Percentiles rank a stretch among this genome's conserved stretches.
Evolutionary conservation across 306 rosid genomes (phyloP).

Genomic region (Macrotyloma uniflorum): DNA sequence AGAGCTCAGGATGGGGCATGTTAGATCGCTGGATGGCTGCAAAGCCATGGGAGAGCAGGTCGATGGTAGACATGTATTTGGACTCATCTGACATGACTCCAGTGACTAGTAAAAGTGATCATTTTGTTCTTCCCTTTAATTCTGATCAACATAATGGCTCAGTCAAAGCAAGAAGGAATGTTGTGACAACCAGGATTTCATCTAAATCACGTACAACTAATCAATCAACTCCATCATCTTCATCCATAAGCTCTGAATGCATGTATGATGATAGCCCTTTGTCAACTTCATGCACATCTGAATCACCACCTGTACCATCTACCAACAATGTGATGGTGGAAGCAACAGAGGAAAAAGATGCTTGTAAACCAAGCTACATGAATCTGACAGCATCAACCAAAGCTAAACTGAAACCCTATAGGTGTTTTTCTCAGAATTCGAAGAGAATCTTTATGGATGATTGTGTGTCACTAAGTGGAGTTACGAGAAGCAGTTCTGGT

Average conservation of each 20-base stretch:
- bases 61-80: constrained; percentile 48
- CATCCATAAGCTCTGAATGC: constrained; percentile 63
- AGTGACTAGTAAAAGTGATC: constrained; percentile 52
- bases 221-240: constrained; percentile 63
- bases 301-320: constrained; percentile 45
- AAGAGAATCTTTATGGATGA: constrained; percentile 55
- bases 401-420: constrained; percentile 60
- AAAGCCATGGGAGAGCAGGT: constrained; percentile 77
- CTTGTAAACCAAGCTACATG: constrained; percentile 62
- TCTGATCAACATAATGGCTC: constrained; percentile 45
- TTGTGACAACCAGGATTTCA: constrained; percentile 60
- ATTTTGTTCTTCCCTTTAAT: constrained; percentile 30
- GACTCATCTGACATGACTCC: constrained; percentile 53
- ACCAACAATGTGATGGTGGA: constrained; percentile 40
- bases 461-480: constrained; percentile 49
- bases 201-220: constrained; percentile 45
- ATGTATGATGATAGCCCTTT: constrained; percentile 58
- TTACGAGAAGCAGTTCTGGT: constrained; percentile 59
- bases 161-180: constrained; percentile 57
- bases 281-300: constrained; percentile 57
- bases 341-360: constrained; percentile 35
- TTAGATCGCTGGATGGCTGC: constrained; percentile 77
- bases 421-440: constrained; percentile 44
- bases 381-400: constrained; percentile 65
- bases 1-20: constrained; percentile 51